Conservation (phyloP, 2,329 filamentous ascomycete genomes). For the Alternaria panax region DNA sequence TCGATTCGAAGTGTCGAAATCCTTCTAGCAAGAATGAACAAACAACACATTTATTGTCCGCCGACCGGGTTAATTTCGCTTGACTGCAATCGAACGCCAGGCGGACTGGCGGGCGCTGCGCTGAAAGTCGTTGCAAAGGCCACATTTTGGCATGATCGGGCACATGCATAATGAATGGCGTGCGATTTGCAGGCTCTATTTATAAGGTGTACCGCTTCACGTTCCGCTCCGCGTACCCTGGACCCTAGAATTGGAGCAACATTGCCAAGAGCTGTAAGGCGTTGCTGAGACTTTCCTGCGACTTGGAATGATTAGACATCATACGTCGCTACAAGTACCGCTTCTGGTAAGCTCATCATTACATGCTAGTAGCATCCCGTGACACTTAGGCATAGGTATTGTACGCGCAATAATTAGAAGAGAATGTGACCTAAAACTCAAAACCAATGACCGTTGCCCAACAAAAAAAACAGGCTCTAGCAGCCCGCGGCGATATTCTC, state of each 20-base stretch:
- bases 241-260: not conserved
- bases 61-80: not conserved
- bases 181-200: not conserved
- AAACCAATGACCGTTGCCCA: too few species aligned
- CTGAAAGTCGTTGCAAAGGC: not conserved
- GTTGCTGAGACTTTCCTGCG: conserved; percentile 30
- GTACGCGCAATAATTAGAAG: too few species aligned
- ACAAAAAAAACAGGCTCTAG: too few species aligned
- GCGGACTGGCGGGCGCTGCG: not conserved
- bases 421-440: too few species aligned
- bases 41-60: not conserved
- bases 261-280: conserved; percentile 26
- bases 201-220: conserved; percentile 22
- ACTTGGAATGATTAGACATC: conserved; percentile 19
- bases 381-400: too few species aligned
- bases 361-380: too few species aligned
- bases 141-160: not conserved
- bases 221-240: conserved; percentile 15
- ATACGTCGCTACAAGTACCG: too few species aligned
- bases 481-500: too few species aligned
- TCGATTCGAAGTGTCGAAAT: not conserved
- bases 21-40: not conserved
- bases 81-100: not conserved
- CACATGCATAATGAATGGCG: accelerated
- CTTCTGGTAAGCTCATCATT: too few species aligned